Percentiles rank a stretch among this genome's conserved stretches.
Conservation (phyloP, 495 filamentous ascomycete genomes). For the Apodospora peruviana region DNA sequence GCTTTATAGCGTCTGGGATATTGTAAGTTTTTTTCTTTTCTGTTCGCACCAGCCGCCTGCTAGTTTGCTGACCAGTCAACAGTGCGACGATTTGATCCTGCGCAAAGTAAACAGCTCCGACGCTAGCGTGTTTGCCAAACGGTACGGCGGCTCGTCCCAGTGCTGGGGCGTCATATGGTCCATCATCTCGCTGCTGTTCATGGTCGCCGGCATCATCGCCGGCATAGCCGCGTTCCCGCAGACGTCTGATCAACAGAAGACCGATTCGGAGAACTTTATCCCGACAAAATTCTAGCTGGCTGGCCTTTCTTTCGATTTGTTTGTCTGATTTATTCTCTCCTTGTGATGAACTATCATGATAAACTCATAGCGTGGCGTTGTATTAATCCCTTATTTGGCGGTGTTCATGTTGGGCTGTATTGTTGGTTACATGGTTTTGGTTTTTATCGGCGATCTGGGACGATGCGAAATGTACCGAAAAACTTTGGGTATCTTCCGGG, state of each 20-base stretch:
- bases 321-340: not conserved
- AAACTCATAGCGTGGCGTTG: too few relatives aligned
- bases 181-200: conserved; percentile 62
- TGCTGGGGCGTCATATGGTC: conserved; percentile 82
- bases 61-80: conserved; percentile 12
- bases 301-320: not conserved
- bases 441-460: too few relatives aligned
- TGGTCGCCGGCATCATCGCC: conserved; percentile 64
- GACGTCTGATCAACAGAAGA: conserved; percentile 59
- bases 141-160: conserved; percentile 71
- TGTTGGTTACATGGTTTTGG: too few relatives aligned
- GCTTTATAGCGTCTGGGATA: conserved; percentile 80
- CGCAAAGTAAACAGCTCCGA: conserved; percentile 77
- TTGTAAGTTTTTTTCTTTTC: conserved; percentile 43
- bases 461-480: too few relatives aligned
- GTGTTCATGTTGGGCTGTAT: too few relatives aligned
- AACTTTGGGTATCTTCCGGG: too few relatives aligned
- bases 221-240: conserved; percentile 72
- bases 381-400: too few relatives aligned
- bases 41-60: not conserved
- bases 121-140: conserved; percentile 72
- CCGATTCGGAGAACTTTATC: conserved; percentile 63
- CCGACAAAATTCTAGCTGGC: conserved; percentile 30
- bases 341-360: too few relatives aligned
- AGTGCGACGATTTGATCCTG: conserved; percentile 75